phyloP scores from a whole-genome alignment of 495 filamentous ascomycete genomes.

The Aspergillus campestris region DNA sequence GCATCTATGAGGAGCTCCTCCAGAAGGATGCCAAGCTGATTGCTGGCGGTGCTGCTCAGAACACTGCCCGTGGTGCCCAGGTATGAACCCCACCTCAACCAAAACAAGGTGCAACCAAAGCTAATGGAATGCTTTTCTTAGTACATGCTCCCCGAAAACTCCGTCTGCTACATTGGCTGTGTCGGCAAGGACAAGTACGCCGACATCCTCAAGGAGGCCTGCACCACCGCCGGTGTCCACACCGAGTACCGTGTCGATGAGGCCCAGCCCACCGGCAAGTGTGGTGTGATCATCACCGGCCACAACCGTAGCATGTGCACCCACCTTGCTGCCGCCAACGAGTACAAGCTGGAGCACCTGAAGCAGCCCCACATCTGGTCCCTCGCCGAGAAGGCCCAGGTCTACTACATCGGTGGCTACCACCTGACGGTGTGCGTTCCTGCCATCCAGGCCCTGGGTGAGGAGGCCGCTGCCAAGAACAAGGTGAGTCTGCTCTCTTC shows the following conservation, averaged over 20 bases:
- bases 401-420: constrained; percentile 91
- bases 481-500: constrained; percentile 47
- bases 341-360: constrained; percentile 91
- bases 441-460: constrained; percentile 77
- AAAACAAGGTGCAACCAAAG: background rate
- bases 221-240: constrained; percentile 72
- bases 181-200: constrained; percentile 89
- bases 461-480: constrained; percentile 80
- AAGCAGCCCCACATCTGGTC: constrained; percentile 86
- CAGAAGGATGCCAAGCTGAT: constrained; percentile 86
- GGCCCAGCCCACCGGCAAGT: constrained; percentile 76
- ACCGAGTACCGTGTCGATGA: constrained; percentile 90
- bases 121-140: constrained; percentile 24
- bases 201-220: constrained; percentile 70
- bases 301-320: constrained; percentile 91
- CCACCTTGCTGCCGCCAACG: constrained; percentile 91
- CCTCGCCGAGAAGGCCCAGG: constrained; percentile 75
- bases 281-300: constrained; percentile 93
- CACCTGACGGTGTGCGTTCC: constrained; percentile 83
- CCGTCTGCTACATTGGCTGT: constrained; percentile 85
- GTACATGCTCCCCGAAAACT: constrained; percentile 84
- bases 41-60: constrained; percentile 94
- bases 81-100: constrained; percentile 23
- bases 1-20: constrained; percentile 86
- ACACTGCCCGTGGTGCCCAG: constrained; percentile 91